These are phyloP conservation scores for Penicillium palitans DNA, from an alignment of 2,329 filamentous ascomycete genomes.

Conservation along the genomic window DNA sequence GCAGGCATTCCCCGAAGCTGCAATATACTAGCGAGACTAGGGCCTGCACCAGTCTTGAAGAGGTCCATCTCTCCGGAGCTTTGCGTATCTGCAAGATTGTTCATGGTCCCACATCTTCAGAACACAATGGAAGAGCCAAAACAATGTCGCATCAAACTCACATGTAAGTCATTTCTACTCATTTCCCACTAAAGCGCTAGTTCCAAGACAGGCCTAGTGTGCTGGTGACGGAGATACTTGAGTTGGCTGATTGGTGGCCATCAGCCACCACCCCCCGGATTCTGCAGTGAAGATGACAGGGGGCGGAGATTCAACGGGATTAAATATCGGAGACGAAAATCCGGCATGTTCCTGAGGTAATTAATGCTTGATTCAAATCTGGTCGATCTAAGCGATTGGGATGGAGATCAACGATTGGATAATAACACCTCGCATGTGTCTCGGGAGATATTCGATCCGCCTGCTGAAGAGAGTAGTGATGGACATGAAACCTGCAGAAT, in stretches of 20 bases:
- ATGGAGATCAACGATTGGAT: background rate
- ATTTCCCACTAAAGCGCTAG: conserved; percentile 8
- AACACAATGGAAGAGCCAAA: background rate
- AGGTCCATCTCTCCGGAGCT: conserved; percentile 11
- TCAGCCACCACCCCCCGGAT: background rate
- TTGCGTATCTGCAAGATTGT: conserved; percentile 4
- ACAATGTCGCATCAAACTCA: conserved; percentile 1
- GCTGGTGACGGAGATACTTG: background rate
- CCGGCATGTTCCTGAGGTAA: background rate
- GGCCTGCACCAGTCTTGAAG: conserved; percentile 13
- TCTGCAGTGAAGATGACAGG: conserved; percentile 14
- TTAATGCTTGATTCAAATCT: background rate
- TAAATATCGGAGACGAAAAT: background rate
- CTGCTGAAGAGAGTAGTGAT: conserved; percentile 2
- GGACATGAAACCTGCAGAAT: background rate
- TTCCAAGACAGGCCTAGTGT: background rate
- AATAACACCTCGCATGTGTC: background rate
- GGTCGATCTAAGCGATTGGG: background rate
- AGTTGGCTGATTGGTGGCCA: conserved; percentile 14
- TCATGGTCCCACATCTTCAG: conserved; percentile 10
- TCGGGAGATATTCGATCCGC: conserved; percentile 5
- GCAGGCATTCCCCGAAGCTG: background rate
- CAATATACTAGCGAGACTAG: background rate
- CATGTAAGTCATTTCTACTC: conserved; percentile 8
- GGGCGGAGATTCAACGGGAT: conserved; percentile 23